These are phyloP conservation scores for Drechslerella coelobrocha DNA, from an alignment of 2,329 filamentous ascomycete species.

Conservation along the genomic window DNA sequence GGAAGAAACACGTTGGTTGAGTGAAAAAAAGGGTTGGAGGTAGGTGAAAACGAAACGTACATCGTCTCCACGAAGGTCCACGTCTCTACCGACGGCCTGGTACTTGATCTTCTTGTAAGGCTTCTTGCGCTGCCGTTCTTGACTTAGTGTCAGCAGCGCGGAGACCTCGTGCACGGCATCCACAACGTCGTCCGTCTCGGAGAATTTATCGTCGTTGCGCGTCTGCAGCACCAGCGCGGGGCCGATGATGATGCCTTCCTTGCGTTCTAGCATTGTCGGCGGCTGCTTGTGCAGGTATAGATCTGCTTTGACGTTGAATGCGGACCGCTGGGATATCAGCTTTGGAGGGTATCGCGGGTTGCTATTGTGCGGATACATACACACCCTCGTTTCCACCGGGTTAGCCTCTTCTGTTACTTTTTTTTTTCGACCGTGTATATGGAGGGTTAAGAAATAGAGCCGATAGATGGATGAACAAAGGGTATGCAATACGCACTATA, in stretches of 20 bases:
- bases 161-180: slow-evolving; percentile 43
- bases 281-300: slow-evolving; percentile 39
- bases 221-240: slow-evolving; percentile 37
- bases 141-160: slow-evolving; percentile 31
- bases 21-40: too few relatives aligned
- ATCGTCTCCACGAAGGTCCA: slow-evolving; percentile 25
- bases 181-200: slow-evolving; percentile 35
- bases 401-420: not conserved
- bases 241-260: slow-evolving; percentile 37
- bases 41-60: slow-evolving; percentile 13
- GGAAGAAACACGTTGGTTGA: too few relatives aligned
- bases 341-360: slow-evolving; percentile 37
- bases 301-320: slow-evolving; percentile 39
- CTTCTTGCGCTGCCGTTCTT: slow-evolving; percentile 25
- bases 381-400: not conserved
- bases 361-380: not conserved
- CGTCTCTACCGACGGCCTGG: slow-evolving; percentile 29
- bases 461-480: not conserved
- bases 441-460: not conserved
- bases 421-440: not conserved
- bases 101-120: slow-evolving; percentile 27
- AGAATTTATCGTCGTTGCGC: slow-evolving; percentile 36
- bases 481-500: slow-evolving; percentile 30
- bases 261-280: slow-evolving; percentile 41
- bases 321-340: slow-evolving; percentile 24